These are phyloP conservation scores for Sordariomycetes sp. DNA, from an alignment of 2,329 filamentous ascomycete species.

Conservation along the genomic window DNA sequence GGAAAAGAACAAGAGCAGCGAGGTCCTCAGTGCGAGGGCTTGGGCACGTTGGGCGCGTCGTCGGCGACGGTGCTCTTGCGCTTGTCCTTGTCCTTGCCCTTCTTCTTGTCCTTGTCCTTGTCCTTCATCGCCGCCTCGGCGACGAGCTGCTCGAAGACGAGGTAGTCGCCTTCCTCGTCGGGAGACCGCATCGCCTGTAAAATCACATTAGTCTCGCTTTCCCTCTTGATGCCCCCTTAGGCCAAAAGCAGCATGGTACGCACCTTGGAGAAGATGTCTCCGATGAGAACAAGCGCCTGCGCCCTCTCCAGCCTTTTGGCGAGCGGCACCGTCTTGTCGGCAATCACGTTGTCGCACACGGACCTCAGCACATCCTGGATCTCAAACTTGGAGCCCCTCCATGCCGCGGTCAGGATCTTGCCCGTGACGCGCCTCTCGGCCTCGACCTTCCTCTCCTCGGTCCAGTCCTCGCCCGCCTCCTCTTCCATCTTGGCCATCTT, in stretches of 20 bases:
- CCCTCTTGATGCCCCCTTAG: neutral
- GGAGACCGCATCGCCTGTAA: conserved; percentile 70
- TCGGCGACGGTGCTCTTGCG: conserved; percentile 13
- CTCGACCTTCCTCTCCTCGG: conserved; percentile 90
- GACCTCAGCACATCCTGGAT: conserved; percentile 92
- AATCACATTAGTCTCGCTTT: conserved; percentile 8
- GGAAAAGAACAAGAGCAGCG: too few species aligned
- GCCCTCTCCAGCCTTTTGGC: conserved; percentile 84
- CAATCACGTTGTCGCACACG: conserved; percentile 80
- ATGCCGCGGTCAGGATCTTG: conserved; percentile 94
- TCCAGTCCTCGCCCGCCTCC: conserved; percentile 93
- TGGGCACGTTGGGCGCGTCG: conserved; percentile 12
- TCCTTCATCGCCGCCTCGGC: conserved; percentile 95
- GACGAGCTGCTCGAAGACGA: conserved; percentile 96
- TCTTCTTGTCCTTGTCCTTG: conserved; percentile 52
- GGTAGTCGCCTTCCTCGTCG: conserved; percentile 96
- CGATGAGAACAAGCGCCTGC: conserved; percentile 76
- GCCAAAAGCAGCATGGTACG: conserved; percentile 9
- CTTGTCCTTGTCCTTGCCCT: conserved; percentile 36
- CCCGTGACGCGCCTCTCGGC: conserved; percentile 93
- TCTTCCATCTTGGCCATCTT: conserved; percentile 97
- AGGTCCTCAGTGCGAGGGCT: neutral
- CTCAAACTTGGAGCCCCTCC: conserved; percentile 94
- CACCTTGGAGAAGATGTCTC: conserved; percentile 83
- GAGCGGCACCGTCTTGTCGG: conserved; percentile 64